Evolutionary conservation across 805 yeast species (phyloP), one percentile per base, ranked within the genome.

Genomic region (Kluyveromyces starmeri): DNA sequence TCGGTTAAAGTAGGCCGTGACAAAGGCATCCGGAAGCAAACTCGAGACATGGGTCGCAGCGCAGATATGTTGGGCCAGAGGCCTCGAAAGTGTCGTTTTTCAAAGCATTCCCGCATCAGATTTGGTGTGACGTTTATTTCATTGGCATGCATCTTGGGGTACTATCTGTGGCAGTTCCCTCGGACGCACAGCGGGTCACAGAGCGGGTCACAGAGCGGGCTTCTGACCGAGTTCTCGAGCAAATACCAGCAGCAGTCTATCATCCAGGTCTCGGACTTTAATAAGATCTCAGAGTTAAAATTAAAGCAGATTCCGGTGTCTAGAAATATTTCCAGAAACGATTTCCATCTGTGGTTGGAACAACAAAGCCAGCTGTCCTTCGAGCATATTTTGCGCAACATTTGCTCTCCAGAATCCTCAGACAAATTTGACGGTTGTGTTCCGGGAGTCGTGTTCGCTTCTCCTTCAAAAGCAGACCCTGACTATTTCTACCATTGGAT

Each of bases 401-500:
- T 74, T 27, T 76, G 72, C 7, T 7, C 11, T 7, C 13, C 42
- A 52, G 44, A 48, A 45, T 23, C 31, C 50, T 39, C 13, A 47
- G 56, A 17, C 45, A 43, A 9, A 39, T 35, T 6, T 55, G 31
- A 57, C 58, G 7, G 61, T 60, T 19, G 75, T 78, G 62, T 72
- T 0, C 47, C 56, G 5, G 96, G 96, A 20, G 83, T 74, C 2
- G 80, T 85, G 4, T 68, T 88, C 44, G 97, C 97, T 1, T 76
- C 92, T 6, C 94, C 95, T 6, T 84, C 95, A 1, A 71, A 56
- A 34, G 5, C 34, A 0, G 43, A 65, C 16, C 97, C 97, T 1
- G 70, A 89, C 58, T 89, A 89, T 58, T 86, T 74, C 49, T 89
- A 71, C 50, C 94, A 83, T 51, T 89, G 97, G 97, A 69, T 75